phyloP scores from a whole-genome alignment of 2,329 filamentous ascomycete genomes.

The Penicillium digitatum region DNA sequence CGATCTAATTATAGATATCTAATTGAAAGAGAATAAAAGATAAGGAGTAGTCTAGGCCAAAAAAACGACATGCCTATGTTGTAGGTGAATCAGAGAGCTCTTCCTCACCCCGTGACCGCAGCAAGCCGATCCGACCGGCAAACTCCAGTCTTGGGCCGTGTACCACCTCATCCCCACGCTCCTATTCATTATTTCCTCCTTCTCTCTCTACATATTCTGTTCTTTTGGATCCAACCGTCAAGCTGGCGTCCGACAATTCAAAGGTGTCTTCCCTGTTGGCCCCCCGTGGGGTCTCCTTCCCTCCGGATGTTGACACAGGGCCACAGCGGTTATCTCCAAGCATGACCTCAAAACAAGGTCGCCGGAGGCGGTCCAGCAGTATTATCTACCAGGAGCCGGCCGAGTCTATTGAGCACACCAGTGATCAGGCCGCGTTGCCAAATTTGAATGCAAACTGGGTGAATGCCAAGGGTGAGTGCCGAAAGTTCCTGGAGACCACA shows the following conservation, averaged over 20 bases:
- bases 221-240: conserved; percentile 12
- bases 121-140: conserved; percentile 21
- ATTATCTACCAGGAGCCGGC: conserved; percentile 96
- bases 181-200: conserved; percentile 23
- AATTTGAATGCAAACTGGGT: conserved; percentile 99
- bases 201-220: conserved; percentile 19
- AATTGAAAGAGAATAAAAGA: background rate
- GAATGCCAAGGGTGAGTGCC: conserved; percentile 84
- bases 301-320: conserved; percentile 72
- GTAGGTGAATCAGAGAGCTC: conserved; percentile 10
- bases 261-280: conserved; percentile 93
- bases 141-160: conserved; percentile 23
- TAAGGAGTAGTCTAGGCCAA: background rate
- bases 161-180: conserved; percentile 29
- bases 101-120: conserved; percentile 19
- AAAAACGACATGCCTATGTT: background rate
- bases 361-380: conserved; percentile 93
- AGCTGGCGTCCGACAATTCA: conserved; percentile 58
- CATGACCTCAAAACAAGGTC: conserved; percentile 63
- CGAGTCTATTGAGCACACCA: conserved; percentile 96
- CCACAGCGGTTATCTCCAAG: conserved; percentile 54
- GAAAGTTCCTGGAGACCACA: conserved; percentile 1
- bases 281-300: conserved; percentile 86
- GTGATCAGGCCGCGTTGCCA: conserved; percentile 87
- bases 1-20: conserved; percentile 4